Base-by-base conservation (phyloP, 2,329 filamentous ascomycete species). In the Colletotrichum horii region DNA sequence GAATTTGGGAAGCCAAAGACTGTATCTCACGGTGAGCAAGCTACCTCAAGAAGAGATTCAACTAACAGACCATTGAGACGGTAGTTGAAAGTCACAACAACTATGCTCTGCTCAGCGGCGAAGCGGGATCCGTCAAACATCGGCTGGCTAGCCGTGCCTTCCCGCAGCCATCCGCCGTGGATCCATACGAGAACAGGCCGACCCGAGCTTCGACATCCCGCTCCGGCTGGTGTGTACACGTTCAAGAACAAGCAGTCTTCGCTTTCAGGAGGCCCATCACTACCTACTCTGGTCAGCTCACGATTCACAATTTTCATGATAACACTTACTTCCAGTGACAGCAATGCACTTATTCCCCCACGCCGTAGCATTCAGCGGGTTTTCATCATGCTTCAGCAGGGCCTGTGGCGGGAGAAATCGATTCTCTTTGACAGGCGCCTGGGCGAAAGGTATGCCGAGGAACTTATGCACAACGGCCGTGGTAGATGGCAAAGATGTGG, bases 191-290 rank as follows among this genome's bases (percentile, higher is more conserved):
- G 8, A 38, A 78, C 74, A 8, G 77, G 58, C 43, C 71, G 70
- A 60, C 75, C 64, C 0, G 75, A 73, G 8, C 52, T 19, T 1
- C 72, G 66, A 3, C 79, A 77, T 16, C 34, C 52, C 26, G 24
- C 61, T 4, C 55, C 66, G 0, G 79, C 76, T 1, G 83, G 83
- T 2, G 79, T 71, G 62, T 78, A 84, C 6, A 85, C 79, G 32
- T 84, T 83, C n/a, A 84, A 70, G 30, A 80, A 83, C 26, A 85
- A 65, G 28, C 83, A 85, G 30, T 85, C 82, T 58, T 85, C 83
- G 32, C 81, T 81, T 24, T 79, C 80, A 1, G 78, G 19, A 26
- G 61, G 15, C 24, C 56, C 66, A 48, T 65, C 24, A 14, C 32
- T 55, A 15, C 19, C 70, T 61, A 11, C 0, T 5, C 3, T 38